Evolutionary conservation across 257 asterid genomes (phyloP), one percentile per base, ranked within the genome.

Genomic region (Solanum acaule): DNA sequence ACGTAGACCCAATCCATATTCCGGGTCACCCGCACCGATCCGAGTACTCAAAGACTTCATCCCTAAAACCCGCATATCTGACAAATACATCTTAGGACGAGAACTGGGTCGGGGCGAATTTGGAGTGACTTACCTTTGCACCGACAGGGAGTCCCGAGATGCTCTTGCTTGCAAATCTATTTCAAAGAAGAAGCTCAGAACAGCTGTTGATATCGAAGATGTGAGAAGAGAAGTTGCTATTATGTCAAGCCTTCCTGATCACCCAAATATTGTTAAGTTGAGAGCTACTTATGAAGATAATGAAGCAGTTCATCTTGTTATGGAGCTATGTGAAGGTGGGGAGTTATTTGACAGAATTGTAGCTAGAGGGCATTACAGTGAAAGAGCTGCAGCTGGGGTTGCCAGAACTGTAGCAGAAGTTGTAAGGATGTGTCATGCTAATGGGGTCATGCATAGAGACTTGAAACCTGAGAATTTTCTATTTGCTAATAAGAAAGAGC

Each of bases 311-410:
- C 98, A 96, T 86, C 77, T 96, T 88, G 98, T 96, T 33, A 96
- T 96, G 99, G 99, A 96, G 92, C 71, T 96, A 59, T 96, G 99
- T 86, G 99, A 94, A 91, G 99, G 99, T 12, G 99, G 99, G 8
- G 99, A 96, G 86, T 89, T 96, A 27, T 96, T 96, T 42, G 98
- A 95, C 70, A 91, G 99, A 88, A 96, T 96, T 4, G 98, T 96
- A 76, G 98, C 98, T 84, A 94, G 98, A 88, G 99, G 99, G 34
- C 99, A 96, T 88, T 96, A 96, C 91, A 95, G 98, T 91, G 99
- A 96, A 91, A 90, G 98, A 87, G 98, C 98, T 52, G 99, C 99
- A 0, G 98, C 98, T 7, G 89, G 76, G 23, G 93, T 96, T 35
- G 96, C 95, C 1, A 93, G 87, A 91, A 95, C 98, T 56, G 90